Conservation (phyloP, 129 eudicot genomes). For the Saposhnikovia divaricata region DNA sequence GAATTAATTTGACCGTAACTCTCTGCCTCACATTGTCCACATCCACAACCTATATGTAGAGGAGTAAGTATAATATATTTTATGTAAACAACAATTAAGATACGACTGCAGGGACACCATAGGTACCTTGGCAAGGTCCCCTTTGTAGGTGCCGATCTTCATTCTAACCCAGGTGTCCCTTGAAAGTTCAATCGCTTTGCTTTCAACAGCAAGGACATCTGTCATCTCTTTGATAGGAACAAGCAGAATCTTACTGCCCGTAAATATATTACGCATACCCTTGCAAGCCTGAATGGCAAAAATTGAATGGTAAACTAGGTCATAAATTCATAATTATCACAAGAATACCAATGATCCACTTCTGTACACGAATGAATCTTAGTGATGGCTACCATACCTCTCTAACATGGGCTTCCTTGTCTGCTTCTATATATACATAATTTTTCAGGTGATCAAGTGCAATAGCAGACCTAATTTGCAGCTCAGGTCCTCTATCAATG, state of each 20-base stretch:
- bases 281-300: slow-evolving; percentile 60
- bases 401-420: slow-evolving; percentile 96
- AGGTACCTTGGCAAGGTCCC: slow-evolving; percentile 92
- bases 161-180: slow-evolving; percentile 96
- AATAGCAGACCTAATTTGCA: slow-evolving; percentile 80
- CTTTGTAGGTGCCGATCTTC: slow-evolving; percentile 87
- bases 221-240: slow-evolving; percentile 99
- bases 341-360: slow-evolving; percentile 3
- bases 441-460: slow-evolving; percentile 97
- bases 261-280: slow-evolving; percentile 88
- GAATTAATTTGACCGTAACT: slow-evolving; percentile 80
- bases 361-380: neutral
- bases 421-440: slow-evolving; percentile 85
- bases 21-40: slow-evolving; percentile 92
- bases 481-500: slow-evolving; percentile 75
- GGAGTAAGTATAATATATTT: neutral
- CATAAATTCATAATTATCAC: neutral
- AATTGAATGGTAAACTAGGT: slow-evolving; percentile 13
- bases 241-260: slow-evolving; percentile 54
- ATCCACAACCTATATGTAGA: slow-evolving; percentile 57
- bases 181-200: slow-evolving; percentile 81
- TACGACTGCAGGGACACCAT: neutral
- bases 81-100: neutral
- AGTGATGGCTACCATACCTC: slow-evolving; percentile 45
- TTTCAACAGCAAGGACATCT: slow-evolving; percentile 92